Evolutionary conservation across 208 protist species (phyloP).

Genomic region (Leishmania mexicana): DNA sequence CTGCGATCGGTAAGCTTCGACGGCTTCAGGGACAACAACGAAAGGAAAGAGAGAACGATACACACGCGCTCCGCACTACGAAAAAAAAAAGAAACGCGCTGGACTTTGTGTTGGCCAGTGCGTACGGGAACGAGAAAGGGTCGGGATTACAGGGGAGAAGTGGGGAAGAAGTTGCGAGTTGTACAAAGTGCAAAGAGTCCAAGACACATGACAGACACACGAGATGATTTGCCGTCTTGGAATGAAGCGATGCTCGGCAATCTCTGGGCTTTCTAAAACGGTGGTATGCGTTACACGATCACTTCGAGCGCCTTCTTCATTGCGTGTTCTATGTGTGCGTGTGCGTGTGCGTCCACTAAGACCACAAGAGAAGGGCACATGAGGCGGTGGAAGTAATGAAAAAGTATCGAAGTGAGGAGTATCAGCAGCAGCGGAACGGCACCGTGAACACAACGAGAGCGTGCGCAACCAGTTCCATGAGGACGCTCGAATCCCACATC

Average conservation of each 20-base stretch:
- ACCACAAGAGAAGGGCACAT: neutral
- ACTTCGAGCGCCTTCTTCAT: neutral
- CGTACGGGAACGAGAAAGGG: neutral
- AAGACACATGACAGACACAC: neutral
- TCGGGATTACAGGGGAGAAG: neutral
- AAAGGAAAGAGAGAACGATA: too few species aligned
- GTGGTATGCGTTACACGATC: neutral
- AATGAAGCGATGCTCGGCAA: neutral
- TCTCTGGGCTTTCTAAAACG: neutral
- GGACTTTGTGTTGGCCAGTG: neutral
- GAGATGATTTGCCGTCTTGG: neutral
- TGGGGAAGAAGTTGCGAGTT: neutral
- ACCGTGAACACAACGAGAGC: neutral
- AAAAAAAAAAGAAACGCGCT: too few species aligned
- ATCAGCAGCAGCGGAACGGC: neutral
- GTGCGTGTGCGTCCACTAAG: neutral
- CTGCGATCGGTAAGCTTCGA: neutral
- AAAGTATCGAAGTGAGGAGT: neutral
- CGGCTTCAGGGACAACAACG: too few species aligned
- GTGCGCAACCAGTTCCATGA: neutral
- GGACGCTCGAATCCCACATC: neutral
- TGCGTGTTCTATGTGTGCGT: neutral
- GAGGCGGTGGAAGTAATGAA: neutral
- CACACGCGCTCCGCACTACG: too few species aligned
- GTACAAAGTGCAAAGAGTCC: neutral